Evolutionary conservation across 1,139 yeast species (phyloP).

Genomic region (Debaryomycetaceae sp.): DNA sequence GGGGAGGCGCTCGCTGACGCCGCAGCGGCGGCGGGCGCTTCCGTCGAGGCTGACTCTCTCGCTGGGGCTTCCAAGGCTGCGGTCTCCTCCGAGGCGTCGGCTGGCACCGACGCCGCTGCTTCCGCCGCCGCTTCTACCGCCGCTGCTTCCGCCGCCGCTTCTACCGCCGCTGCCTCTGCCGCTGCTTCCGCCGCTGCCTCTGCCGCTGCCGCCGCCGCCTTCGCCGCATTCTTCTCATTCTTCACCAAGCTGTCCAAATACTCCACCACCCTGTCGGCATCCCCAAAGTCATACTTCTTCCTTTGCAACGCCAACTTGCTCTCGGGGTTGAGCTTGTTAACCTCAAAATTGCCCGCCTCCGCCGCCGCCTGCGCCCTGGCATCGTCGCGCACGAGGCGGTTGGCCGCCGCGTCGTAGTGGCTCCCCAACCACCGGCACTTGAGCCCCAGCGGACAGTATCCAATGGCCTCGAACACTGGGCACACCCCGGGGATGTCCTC

Average conservation of each 20-base stretch:
- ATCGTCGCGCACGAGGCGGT: constrained; percentile 40
- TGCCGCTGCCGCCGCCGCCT: constrained; percentile 25
- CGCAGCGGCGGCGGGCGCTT: constrained; percentile 1
- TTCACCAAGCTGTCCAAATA: constrained; percentile 49
- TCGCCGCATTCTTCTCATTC: constrained; percentile 32
- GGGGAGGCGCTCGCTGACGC: constrained; percentile 2
- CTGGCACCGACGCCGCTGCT: constrained; percentile 11
- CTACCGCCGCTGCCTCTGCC: constrained; percentile 14
- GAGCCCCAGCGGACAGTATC: constrained; percentile 87
- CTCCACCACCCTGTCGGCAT: constrained; percentile 50
- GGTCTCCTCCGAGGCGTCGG: constrained; percentile 19
- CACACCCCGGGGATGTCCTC: constrained; percentile 71
- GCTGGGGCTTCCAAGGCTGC: constrained; percentile 15
- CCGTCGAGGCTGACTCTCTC: constrained; percentile 6
- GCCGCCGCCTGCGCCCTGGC: constrained; percentile 33
- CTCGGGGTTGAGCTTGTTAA: constrained; percentile 57
- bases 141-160: constrained; percentile 18
- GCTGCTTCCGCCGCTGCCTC: too few species aligned
- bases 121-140: constrained; percentile 17
- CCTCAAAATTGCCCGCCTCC: constrained; percentile 44
- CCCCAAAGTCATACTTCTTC: constrained; percentile 54
- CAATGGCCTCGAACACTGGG: constrained; percentile 79
- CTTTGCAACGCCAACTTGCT: constrained; percentile 57
- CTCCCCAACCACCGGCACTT: constrained; percentile 87
- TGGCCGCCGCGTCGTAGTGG: constrained; percentile 55